Evolutionary conservation across 2,329 filamentous ascomycete genomes (phyloP), one percentile per base, ranked within the genome.

Genomic region (Neopestalotiopsis sp.): DNA sequence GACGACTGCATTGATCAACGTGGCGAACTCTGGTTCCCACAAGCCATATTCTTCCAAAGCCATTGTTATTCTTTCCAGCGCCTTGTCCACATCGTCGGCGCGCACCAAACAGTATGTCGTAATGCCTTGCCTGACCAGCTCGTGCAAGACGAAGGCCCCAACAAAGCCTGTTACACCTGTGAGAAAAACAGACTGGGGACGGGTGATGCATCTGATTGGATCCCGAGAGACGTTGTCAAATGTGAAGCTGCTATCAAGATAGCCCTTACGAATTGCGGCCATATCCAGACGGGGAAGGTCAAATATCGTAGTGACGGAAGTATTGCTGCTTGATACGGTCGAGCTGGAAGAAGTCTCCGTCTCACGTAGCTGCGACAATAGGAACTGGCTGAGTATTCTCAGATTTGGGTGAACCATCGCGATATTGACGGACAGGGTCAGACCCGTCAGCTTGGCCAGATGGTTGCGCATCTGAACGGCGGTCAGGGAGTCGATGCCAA

Each of bases 101-200:
- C 75, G 75, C 57, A 77, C 73, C 17, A 77, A 71, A 64, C 74
- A 77, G 45, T 74, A 63, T 7, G 68, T 70, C 9, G 58, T 67
- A 40, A 77, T 72, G 17, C 72, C 72, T 40, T 68, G 68, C 57
- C 71, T 70, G 17, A 77, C 71, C 17, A 77, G 69, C 62, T 75
- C 70, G 42, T 71, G 45, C 62, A 76, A 59, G 24, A 77, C 73
- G 58, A 70, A 77, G 57, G 74, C 72, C 30, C 75, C 76, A 30
- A 77, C 74, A 63, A 77, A 77, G 32, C 76, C 67, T 20, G 76
- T 77, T 17, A 73, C 71, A 32, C 76, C 76, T 58, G 74, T 77
- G 45, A 77, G 67, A 60, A 77, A 74, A 30, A 73, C 69, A 6
- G 70, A 69, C 38, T 68, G 13, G 30, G 75, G 74, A 32, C 60